Evolutionary conservation across 2,329 filamentous ascomycete genomes (phyloP).

Genomic region (Chrysosporium queenslandicum): DNA sequence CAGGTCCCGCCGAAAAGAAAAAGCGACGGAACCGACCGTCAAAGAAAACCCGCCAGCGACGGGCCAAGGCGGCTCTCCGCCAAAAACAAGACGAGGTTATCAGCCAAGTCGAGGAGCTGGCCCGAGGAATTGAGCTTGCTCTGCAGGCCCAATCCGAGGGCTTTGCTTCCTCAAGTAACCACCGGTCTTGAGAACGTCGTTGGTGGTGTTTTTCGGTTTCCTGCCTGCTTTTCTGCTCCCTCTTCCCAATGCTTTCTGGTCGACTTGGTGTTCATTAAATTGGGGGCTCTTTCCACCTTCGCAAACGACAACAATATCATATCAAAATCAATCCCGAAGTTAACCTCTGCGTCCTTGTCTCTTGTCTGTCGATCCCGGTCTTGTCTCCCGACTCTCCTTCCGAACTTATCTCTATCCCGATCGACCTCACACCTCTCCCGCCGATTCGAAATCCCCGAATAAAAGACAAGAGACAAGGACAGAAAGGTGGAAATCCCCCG

Average conservation of each 20-base stretch:
- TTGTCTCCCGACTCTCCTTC: too few relatives aligned
- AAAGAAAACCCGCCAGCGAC: not conserved
- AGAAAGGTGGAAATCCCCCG: not conserved
- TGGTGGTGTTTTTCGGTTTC: not conserved
- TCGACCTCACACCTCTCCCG: not conserved
- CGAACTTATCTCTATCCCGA: not conserved
- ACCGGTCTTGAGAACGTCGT: not conserved
- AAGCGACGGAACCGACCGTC: slow-evolving; percentile 7
- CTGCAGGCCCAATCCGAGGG: too few relatives aligned
- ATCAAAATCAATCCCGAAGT: not conserved
- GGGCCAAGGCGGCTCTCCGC: not conserved
- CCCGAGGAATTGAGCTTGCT: too few relatives aligned
- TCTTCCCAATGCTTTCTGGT: not conserved
- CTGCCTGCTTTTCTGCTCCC: not conserved
- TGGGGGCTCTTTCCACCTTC: not conserved
- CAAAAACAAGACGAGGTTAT: not conserved
- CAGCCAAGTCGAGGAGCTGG: not conserved
- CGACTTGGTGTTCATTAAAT: not conserved
- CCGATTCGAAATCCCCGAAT: not conserved
- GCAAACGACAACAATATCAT: too few relatives aligned
- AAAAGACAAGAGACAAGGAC: not conserved
- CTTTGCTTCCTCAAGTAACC: not conserved
- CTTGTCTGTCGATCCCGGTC: not conserved
- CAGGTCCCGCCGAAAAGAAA: not conserved
- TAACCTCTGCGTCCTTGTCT: not conserved